A percentile compares a stretch with the other conserved stretches of the same genome.
Conservation (phyloP, 208 protist species). For the Wallacemonas rigidus region DNA sequence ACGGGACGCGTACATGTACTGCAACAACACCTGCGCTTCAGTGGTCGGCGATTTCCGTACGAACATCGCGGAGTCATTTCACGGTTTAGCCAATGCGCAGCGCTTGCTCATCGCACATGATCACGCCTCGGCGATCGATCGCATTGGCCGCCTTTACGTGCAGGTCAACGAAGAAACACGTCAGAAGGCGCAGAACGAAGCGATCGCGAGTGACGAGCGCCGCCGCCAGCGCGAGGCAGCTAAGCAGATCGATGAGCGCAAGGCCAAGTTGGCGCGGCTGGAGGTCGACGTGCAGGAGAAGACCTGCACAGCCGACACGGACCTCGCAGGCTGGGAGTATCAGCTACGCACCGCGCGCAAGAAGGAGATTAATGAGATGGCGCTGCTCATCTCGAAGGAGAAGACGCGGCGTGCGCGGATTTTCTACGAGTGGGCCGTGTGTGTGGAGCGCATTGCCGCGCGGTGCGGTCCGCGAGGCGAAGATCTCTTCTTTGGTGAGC, state of each 20-base stretch:
- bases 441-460: slow-evolving; percentile 67
- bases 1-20: slow-evolving; percentile 73
- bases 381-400: slow-evolving; percentile 53
- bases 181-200: slow-evolving; percentile 35
- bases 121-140: slow-evolving; percentile 64
- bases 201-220: slow-evolving; percentile 44
- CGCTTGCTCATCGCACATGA: slow-evolving; percentile 83
- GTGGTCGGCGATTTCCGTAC: slow-evolving; percentile 53
- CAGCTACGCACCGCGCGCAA: slow-evolving; percentile 65
- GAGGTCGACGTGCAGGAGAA: slow-evolving; percentile 51
- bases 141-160: slow-evolving; percentile 63
- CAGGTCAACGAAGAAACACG: slow-evolving; percentile 44
- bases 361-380: slow-evolving; percentile 39
- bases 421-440: slow-evolving; percentile 68
- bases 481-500: background rate
- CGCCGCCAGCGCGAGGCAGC: slow-evolving; percentile 55
- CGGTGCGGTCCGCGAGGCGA: slow-evolving; percentile 24
- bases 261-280: slow-evolving; percentile 45
- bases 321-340: slow-evolving; percentile 81
- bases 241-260: slow-evolving; percentile 40
- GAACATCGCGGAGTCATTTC: slow-evolving; percentile 68
- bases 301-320: slow-evolving; percentile 41
- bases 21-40: slow-evolving; percentile 43
- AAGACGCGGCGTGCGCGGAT: slow-evolving; percentile 43
- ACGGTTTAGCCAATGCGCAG: slow-evolving; percentile 72